Base-by-base conservation (phyloP, 108 stramenopile genomes). In the Epipyxis sp. region DNA sequence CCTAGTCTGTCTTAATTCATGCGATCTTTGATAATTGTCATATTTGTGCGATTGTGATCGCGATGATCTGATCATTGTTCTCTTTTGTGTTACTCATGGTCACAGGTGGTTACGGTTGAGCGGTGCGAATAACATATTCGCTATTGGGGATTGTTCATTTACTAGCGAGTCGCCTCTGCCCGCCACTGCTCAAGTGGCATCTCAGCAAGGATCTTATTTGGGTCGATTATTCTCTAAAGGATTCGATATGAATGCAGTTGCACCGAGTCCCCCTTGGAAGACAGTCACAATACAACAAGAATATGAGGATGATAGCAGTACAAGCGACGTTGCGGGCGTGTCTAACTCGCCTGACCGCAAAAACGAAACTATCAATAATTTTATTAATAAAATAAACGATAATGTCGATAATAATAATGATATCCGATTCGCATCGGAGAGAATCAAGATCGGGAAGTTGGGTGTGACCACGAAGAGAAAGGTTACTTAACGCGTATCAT, bases 151-250 rank as follows among this genome's bases (percentile, higher is more conserved):
- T 77, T 97, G 96, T 77, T 88, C 89, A 44, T 91, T 90, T 59
- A 76, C 87, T 44, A 83, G 82, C 27, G 78, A 85, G 30, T 78
- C 84, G 46, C 87, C 83, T 1, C 80, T 95, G 0, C 93, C 94
- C 16, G 92, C 92, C 20, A 94, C 92, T 34, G 94, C 93, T 3
- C 94, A 96, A 81, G 94, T 94, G 27, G 95, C 95, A 34, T 78
- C 90, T 1, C 95, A 97, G 72, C 94, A 97, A 80, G 95, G 94
- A 44, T 90, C 92, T 81, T 97, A 82, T 74, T 77, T 97, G 57
- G 95, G 88, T 0, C 85, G 89, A 13, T 79, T 95, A 16, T 83
- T 95, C 59, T 92, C 90, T 61, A 88, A 85, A 32, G 85, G 90
- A n/a, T 94, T 89, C 80, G 81, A 91, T 45, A 40, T 88, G n/a